Conservation (phyloP, 2,329 filamentous ascomycete genomes). For the Nannizzia gypsea region DNA sequence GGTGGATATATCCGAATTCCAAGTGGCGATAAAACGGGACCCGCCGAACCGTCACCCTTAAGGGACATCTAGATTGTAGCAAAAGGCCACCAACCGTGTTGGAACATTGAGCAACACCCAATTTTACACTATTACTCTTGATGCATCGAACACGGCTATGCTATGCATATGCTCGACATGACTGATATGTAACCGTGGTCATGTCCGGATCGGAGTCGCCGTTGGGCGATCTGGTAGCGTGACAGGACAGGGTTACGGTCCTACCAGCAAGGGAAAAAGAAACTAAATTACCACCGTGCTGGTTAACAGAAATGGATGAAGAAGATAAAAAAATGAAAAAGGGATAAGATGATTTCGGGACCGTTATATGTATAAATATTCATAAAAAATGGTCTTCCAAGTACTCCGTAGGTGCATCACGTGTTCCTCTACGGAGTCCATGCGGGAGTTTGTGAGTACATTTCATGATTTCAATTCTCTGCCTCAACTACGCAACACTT, state of each 20-base stretch:
- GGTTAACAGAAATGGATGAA: neutral
- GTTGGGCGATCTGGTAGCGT: neutral
- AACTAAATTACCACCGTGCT: neutral
- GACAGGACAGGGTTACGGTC: neutral
- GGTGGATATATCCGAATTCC: too few species aligned
- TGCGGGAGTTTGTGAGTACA: too few species aligned
- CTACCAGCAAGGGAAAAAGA: neutral
- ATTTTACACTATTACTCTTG: neutral
- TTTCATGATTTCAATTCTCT: too few species aligned
- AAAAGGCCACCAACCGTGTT: too few species aligned
- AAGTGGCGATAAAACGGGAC: neutral
- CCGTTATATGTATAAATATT: too few species aligned
- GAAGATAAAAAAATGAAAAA: neutral
- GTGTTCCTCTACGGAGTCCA: too few species aligned
- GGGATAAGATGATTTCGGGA: too few species aligned
- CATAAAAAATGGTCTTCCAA: too few species aligned
- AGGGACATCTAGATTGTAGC: too few species aligned
- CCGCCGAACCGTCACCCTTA: neutral
- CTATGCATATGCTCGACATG: neutral
- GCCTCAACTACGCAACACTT: too few species aligned
- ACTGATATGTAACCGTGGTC: neutral
- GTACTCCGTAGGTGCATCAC: too few species aligned
- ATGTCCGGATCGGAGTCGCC: neutral
- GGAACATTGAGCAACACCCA: too few species aligned
- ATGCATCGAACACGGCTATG: neutral